Evolutionary conservation across 2,329 filamentous ascomycete genomes (phyloP).

Genomic region (Talaromyces sp.): DNA sequence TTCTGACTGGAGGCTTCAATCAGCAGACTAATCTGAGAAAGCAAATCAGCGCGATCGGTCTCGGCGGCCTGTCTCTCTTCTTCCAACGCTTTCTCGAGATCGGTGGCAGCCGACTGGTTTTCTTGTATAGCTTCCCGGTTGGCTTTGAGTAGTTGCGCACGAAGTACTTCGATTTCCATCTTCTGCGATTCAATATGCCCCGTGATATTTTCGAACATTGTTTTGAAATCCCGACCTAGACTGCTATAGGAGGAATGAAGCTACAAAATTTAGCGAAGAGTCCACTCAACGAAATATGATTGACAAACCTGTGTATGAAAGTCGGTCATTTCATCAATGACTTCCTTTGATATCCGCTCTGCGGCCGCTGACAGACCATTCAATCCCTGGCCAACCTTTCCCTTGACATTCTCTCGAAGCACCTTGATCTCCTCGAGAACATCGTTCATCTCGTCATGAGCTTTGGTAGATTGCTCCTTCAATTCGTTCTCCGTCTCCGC

Average conservation of each 20-base stretch:
- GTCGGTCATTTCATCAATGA: slow-evolving; percentile 76
- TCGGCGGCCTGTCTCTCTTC: slow-evolving; percentile 73
- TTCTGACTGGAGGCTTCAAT: slow-evolving; percentile 69
- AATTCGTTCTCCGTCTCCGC: slow-evolving; percentile 65
- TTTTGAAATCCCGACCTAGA: slow-evolving; percentile 81
- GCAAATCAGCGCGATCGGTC: slow-evolving; percentile 68
- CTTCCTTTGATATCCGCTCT: slow-evolving; percentile 83
- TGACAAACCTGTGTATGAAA: slow-evolving; percentile 66
- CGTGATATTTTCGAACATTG: slow-evolving; percentile 75
- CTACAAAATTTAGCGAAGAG: slow-evolving; percentile 38
- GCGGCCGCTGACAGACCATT: slow-evolving; percentile 79
- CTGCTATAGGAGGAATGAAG: slow-evolving; percentile 80
- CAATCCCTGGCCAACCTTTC: slow-evolving; percentile 77
- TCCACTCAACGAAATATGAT: background rate
- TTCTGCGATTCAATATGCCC: slow-evolving; percentile 73
- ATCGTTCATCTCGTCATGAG: slow-evolving; percentile 83
- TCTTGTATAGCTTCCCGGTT: slow-evolving; percentile 65
- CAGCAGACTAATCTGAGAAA: slow-evolving; percentile 73
- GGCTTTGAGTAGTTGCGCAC: slow-evolving; percentile 67
- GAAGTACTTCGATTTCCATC: slow-evolving; percentile 68
- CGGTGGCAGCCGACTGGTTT: slow-evolving; percentile 62
- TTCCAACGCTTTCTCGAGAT: slow-evolving; percentile 66
- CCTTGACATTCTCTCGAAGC: slow-evolving; percentile 84
- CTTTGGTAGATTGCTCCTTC: slow-evolving; percentile 46
- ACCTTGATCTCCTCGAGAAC: slow-evolving; percentile 87